Evolutionary conservation across 1,139 yeast genomes (phyloP).

Genomic region (Kodamaea sp.): DNA sequence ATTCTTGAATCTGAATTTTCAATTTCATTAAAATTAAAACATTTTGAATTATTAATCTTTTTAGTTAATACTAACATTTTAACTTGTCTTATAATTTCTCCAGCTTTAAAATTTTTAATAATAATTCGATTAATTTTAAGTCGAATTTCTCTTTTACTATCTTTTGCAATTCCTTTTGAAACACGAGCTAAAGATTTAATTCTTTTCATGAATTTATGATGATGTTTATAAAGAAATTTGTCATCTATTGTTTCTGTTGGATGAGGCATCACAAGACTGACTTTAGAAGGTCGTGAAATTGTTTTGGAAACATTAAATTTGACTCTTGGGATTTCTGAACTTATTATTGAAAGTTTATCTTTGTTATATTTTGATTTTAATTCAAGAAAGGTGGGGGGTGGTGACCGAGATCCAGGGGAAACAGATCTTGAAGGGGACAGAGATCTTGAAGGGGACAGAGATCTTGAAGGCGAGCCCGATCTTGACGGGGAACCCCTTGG

Average conservation of each 20-base stretch:
- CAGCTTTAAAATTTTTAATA: constrained; percentile 35
- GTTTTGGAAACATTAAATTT: constrained; percentile 4
- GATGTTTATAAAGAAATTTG: constrained; percentile 20
- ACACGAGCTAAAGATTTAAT: constrained; percentile 22
- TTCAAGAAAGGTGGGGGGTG: background rate
- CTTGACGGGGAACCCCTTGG: background rate
- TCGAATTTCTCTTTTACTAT: constrained; percentile 18
- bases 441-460: background rate
- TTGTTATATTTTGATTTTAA: background rate
- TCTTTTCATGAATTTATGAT: constrained; percentile 19
- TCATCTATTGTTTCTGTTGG: constrained; percentile 13
- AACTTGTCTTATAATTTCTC: constrained; percentile 64
- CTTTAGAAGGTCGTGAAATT: constrained; percentile 4
- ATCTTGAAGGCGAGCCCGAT: background rate
- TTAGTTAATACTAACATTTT: constrained; percentile 63
- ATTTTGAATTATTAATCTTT: constrained; percentile 11
- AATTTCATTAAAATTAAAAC: constrained; percentile 31
- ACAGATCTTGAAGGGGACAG: background rate
- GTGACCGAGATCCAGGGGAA: background rate
- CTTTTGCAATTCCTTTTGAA: constrained; percentile 23
- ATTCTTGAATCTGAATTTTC: constrained; percentile 54
- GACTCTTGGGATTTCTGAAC: constrained; percentile 1
- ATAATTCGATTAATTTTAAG: constrained; percentile 20
- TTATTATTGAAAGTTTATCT: background rate
- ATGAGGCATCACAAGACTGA: constrained; percentile 13